Evolutionary conservation across 345 rosid species (phyloP).

Genomic region (Eucalyptus viminalis): DNA sequence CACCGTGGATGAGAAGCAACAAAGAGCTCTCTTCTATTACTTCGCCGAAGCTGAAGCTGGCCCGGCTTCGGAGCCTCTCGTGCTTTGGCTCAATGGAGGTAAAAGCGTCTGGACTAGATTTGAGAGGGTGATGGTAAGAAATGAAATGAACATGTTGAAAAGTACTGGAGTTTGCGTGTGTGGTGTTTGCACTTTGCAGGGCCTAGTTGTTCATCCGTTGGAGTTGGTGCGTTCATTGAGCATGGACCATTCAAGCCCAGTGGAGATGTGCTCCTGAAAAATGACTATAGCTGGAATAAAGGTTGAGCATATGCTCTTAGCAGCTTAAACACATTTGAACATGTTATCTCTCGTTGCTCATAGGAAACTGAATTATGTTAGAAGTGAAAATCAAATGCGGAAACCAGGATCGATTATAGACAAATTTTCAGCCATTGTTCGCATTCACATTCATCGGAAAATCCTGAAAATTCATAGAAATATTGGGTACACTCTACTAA

Average conservation of each 20-base stretch:
- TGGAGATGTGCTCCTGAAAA: constrained; percentile 3
- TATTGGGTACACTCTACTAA: no score
- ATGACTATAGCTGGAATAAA: constrained; percentile 27
- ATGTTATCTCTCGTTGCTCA: not conserved
- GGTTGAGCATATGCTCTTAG: not conserved
- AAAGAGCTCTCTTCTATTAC: no score
- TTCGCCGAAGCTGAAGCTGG: not conserved
- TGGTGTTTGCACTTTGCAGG: not conserved
- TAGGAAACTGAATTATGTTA: not conserved
- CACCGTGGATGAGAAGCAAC: no score
- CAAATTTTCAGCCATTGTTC: no score
- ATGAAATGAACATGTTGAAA: not conserved
- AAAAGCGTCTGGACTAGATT: not conserved
- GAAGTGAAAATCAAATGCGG: no score
- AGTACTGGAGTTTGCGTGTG: not conserved
- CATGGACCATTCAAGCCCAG: constrained; percentile 35
- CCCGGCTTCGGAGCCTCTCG: constrained; percentile 24
- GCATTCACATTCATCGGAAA: accelerated
- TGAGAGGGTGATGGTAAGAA: not conserved
- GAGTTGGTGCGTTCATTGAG: constrained; percentile 29
- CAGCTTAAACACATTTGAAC: not conserved
- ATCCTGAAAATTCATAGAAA: no score
- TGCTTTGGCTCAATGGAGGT: constrained; percentile 45
- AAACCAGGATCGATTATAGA: no score
- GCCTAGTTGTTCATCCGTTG: constrained; percentile 37